Percentiles rank a stretch among this genome's conserved stretches.
Evolutionary conservation across 805 yeast genomes (phyloP).

Genomic region (Cyberlindnera bimundalis): DNA sequence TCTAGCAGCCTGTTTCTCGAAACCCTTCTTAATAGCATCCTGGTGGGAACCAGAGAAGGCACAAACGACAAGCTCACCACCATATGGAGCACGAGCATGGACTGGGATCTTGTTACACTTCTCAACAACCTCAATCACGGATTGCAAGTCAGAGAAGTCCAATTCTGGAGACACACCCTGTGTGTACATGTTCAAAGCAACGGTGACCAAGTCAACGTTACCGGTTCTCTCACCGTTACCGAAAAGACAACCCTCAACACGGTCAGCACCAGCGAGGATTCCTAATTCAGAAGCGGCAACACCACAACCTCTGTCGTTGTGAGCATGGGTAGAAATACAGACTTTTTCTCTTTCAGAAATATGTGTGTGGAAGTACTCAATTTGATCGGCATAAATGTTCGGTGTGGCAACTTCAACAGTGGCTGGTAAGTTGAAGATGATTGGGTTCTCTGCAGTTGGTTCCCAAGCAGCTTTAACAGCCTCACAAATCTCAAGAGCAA

Average conservation of each 20-base stretch:
- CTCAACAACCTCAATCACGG: slow-evolving; percentile 65
- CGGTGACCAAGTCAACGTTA: slow-evolving; percentile 73
- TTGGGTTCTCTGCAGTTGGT: slow-evolving; percentile 70
- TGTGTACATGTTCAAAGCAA: slow-evolving; percentile 74
- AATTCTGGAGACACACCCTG: slow-evolving; percentile 71
- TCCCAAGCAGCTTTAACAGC: slow-evolving; percentile 79
- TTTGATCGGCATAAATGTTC: slow-evolving; percentile 75
- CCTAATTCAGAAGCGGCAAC: slow-evolving; percentile 82
- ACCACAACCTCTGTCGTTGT: slow-evolving; percentile 81
- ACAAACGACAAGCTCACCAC: slow-evolving; percentile 74
- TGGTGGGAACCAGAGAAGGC: slow-evolving; percentile 77
- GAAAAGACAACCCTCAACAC: slow-evolving; percentile 80
- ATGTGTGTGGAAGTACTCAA: slow-evolving; percentile 67
- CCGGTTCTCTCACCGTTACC: slow-evolving; percentile 88
- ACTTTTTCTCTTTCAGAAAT: slow-evolving; percentile 71
- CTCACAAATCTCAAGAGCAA: slow-evolving; percentile 73
- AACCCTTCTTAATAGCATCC: slow-evolving; percentile 69
- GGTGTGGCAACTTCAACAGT: slow-evolving; percentile 79
- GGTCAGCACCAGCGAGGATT: slow-evolving; percentile 77
- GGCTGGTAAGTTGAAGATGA: slow-evolving; percentile 76
- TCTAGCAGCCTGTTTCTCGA: slow-evolving; percentile 50
- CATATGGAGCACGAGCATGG: slow-evolving; percentile 74
- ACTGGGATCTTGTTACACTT: slow-evolving; percentile 76
- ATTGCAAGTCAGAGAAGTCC: slow-evolving; percentile 67
- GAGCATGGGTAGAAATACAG: slow-evolving; percentile 68